Base-by-base conservation (phyloP, 2,329 filamentous ascomycete species). In the Trichoderma asperellum region DNA sequence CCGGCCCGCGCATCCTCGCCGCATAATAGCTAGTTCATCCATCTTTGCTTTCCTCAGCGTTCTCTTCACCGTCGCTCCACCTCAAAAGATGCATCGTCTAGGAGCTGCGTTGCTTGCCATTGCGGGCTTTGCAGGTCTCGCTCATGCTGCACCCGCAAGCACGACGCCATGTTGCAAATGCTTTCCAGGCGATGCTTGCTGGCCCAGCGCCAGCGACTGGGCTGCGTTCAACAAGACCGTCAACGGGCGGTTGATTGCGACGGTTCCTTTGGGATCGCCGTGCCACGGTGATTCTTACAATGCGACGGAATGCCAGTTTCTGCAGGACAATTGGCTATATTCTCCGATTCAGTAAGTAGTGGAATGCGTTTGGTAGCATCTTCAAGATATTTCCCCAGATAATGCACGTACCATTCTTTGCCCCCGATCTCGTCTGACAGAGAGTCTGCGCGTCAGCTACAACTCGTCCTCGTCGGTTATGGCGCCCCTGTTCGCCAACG, bases 211-310 rank as follows among this genome's bases (percentile, higher is more conserved):
- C 0, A 57, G 73, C 1, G 75, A 77, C 5, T 90, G 88, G 87
- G 72, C 77, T 7, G 67, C 73, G 0, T 81, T 89, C 71, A 89
- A 89, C 74, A 56, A 75, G 34, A 83, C 85, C 1, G 76, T 89
- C 0, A 77, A 78, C 4, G 87, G 87, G 0, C 78, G 77, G 11
- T 77, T 89, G 29, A 78, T 89, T 37, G 79, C 79, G 1, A 88
- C 84, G 0, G 77, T 83, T 0, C 86, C 87, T 1, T 73, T 88
- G 11, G 87, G 80, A 4, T 74, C 80, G 2, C 79, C 83, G 2
- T 89, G 86, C 72, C 86, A 88, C 71, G 79, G 81, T 32, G 81
- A 79, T 18, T 71, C 75, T 12, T 88, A 86, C 74, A 78, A 88
- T 73, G 79, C 75, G 8, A 78, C 72, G 0, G 74, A 76, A 27